Conservation (phyloP, 2,329 filamentous ascomycete species). For the Sporothrix globosa region DNA sequence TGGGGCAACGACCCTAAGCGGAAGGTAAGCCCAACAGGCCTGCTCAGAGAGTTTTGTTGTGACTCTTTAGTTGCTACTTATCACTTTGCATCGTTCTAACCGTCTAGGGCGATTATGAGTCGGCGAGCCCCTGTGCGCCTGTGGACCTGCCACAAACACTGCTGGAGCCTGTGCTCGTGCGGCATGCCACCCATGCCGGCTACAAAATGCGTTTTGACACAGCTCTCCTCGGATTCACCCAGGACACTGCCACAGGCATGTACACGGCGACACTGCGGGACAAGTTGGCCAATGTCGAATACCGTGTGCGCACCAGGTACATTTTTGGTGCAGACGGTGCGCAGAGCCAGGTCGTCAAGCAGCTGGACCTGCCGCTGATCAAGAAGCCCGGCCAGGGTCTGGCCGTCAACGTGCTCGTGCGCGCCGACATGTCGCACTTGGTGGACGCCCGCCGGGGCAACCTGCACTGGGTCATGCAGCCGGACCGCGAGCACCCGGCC, state of each 20-base stretch:
- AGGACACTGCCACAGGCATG: conserved; percentile 40
- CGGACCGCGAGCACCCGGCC: conserved; percentile 54
- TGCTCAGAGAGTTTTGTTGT: too few relatives aligned
- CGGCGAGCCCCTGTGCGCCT: conserved; percentile 50
- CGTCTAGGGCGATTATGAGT: conserved; percentile 50
- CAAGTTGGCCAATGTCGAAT: conserved; percentile 36
- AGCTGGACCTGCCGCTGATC: conserved; percentile 45
- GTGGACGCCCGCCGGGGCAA: conserved; percentile 58
- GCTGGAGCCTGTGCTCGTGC: conserved; percentile 53
- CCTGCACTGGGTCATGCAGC: conserved; percentile 63
- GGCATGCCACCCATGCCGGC: conserved; percentile 46
- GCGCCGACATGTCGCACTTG: conserved; percentile 54
- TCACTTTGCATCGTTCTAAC: neutral
- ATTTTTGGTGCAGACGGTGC: conserved; percentile 63
- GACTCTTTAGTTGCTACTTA: neutral
- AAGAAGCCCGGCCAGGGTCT: conserved; percentile 44
- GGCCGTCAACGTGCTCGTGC: conserved; percentile 49
- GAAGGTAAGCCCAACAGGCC: neutral
- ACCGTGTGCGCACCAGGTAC: conserved; percentile 56
- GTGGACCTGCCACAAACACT: conserved; percentile 54
- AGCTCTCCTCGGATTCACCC: conserved; percentile 43
- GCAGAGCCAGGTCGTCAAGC: conserved; percentile 46
- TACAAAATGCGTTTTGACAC: conserved; percentile 52
- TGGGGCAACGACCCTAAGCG: conserved; percentile 55
- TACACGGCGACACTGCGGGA: conserved; percentile 41